Conservation (phyloP, 257 asterid species). For the Ajuga chamaepitys region DNA sequence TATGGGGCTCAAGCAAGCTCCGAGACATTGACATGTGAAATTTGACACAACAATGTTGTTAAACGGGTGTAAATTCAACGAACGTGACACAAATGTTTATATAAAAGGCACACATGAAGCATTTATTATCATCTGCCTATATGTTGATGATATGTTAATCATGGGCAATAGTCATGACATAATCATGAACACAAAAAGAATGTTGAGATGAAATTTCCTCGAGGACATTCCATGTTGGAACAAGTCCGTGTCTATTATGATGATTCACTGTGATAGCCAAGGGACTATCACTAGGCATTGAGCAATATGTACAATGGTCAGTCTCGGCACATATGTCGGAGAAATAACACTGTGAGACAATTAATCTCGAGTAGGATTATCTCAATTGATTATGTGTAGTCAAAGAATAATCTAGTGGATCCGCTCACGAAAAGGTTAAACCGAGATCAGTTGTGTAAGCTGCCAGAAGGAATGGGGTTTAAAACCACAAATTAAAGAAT, state of each 20-base stretch:
- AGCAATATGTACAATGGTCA: no score
- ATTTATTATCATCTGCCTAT: not conserved
- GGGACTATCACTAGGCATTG: no score
- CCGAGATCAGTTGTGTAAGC: not conserved
- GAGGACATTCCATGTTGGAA: not conserved
- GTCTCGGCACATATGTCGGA: no score
- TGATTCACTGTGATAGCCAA: no score
- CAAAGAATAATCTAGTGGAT: not conserved
- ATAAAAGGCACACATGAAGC: not conserved
- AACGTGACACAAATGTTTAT: no score
- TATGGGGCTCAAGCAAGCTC: not conserved
- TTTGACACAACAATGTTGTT: not conserved
- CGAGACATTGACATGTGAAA: not conserved
- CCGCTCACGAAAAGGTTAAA: not conserved
- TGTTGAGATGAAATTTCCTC: not conserved
- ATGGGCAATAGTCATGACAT: not conserved
- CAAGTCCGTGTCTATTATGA: no score
- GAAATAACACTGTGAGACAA: not conserved
- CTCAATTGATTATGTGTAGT: not conserved
- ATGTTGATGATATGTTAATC: not conserved
- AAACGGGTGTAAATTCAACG: not conserved
- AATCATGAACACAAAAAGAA: not conserved
- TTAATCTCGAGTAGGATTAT: not conserved
- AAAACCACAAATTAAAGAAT: no score
- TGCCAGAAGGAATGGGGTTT: not conserved